Evolutionary conservation across 2,329 filamentous ascomycete genomes (phyloP), one percentile per base, ranked within the genome.

Genomic region (Diaporthe amygdali): DNA sequence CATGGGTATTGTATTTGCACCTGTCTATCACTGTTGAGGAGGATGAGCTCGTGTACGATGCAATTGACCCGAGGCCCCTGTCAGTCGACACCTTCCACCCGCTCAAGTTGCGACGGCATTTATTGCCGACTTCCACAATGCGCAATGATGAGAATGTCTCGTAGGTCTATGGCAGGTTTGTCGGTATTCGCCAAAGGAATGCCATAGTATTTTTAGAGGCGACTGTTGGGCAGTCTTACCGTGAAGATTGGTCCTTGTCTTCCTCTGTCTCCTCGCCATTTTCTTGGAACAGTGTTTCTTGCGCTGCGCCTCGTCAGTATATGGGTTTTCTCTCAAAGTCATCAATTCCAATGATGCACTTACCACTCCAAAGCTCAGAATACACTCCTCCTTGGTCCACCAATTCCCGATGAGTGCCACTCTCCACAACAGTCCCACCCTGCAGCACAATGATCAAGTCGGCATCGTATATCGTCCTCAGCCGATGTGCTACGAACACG

Each of bases 401-500:
- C 71, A 99, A 83, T 79, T 96, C 89, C 71, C 92, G 88, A 81
- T 99, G 96, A 20, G 93, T 97, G 17, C 96, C 96, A 81, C 89
- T 91, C 83, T 98, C 96, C 2, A 92, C 94, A n/a, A 98, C 95
- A 17, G 85, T 86, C 0, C 96, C 96, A 72, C 93, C 91, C 79
- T 92, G 92, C 70, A 98, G 84, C 46, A 98, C 96, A 76, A 98
- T 95, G 76, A 98, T 98, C 76, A 95, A 85, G 81, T 98, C 93
- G 47, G 94, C 94, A 78, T 98, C 96, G 78, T 94, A 97, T 75
- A 99, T 98, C 0, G 96, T 98, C 66, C 96, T 90, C 72, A 99
- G 84, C 22, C 96, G 89, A 81, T 98, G 96, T 8, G 96, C 96
- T 6, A 99, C 93, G 79, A 98, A 98, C 1, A 99, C 94, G 75